Evolutionary conservation across 345 rosid species (phyloP), one percentile per base, ranked within the genome.

Genomic region (Ricinus communis): DNA sequence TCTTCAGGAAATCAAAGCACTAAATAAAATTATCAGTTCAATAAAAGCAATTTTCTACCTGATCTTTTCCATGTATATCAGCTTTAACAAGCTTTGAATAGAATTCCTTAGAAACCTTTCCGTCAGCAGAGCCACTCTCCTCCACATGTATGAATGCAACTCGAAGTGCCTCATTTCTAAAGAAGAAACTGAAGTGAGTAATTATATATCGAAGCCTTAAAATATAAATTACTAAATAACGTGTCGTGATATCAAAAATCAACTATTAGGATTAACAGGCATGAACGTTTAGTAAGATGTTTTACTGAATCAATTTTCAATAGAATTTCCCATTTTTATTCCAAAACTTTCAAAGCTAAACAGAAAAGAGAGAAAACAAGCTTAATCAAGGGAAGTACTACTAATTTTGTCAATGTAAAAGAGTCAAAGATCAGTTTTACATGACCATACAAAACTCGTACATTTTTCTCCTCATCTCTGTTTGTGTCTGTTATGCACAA

Each of bases 1-100:
- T 31, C 1, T 0, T 40, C 28, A 46, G 25, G 19, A 63, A 73
- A 11, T 47, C 61, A 36, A 45, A 65, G 56, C 38, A 12, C 54
- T 5, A 4, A 27, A 62, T 38, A 65, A 43, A 74, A 11, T 15
- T 38, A 65, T 31, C 7, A 30, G 38, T 56, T 22, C 66, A 71
- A 59, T 46, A 65, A 16, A 54, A 28, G 36, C 51, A 25, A 62
- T 12, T 21, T 56, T 30, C 40, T 82, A 90, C 99, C 98, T 95
- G 94, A 88, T 95, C 99, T 85, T 95, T 95, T 87, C 99, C 99
- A 77, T 95, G 83, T 74, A 89, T 81, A 83, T 95, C 99, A 75
- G 96, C 99, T 84, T 95, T 95, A 49, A 95, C 98, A 63, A 95
- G 94, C 82, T 92, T 95, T 36, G 99, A 95, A 78, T 83, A 89